These are phyloP conservation scores for Arxiozyma bovina DNA, from an alignment of 1,139 yeast species.

Conservation along the genomic window DNA sequence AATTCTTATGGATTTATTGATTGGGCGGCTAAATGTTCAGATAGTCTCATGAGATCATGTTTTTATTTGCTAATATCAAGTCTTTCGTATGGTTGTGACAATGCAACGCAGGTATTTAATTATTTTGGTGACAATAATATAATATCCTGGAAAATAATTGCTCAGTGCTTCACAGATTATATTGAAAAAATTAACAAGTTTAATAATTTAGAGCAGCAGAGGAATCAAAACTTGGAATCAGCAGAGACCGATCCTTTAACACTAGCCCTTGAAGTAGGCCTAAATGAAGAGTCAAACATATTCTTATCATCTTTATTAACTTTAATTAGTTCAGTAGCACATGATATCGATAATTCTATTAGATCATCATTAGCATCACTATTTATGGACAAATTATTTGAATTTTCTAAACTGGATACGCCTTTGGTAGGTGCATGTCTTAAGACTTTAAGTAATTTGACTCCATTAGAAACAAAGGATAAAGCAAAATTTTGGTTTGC, in stretches of 20 bases:
- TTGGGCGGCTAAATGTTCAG: constrained; percentile 84
- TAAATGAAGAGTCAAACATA: constrained; percentile 76
- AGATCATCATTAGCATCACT: constrained; percentile 18
- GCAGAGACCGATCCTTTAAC: constrained; percentile 19
- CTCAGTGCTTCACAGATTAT: constrained; percentile 50
- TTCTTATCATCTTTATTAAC: constrained; percentile 66
- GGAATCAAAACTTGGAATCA: constrained; percentile 29
- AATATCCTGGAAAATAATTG: constrained; percentile 52
- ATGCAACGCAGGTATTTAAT: constrained; percentile 41
- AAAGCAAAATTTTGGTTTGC: constrained; percentile 57
- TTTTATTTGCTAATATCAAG: constrained; percentile 74
- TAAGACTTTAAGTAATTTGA: constrained; percentile 44
- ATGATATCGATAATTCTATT: constrained; percentile 30
- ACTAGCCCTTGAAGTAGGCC: constrained; percentile 38
- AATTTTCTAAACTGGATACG: constrained; percentile 42
- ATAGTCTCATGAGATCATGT: constrained; percentile 75
- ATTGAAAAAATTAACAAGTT: constrained; percentile 39
- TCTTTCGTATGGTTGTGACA: constrained; percentile 52
- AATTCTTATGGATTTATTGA: constrained; percentile 64
- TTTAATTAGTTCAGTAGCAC: constrained; percentile 43
- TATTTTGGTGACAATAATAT: constrained; percentile 34
- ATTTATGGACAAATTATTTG: constrained; percentile 35
- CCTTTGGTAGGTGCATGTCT: constrained; percentile 49
- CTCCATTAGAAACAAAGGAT: constrained; percentile 37
- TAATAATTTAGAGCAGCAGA: constrained; percentile 22